These are phyloP conservation scores for Rhodomyrtus tomentosa DNA, from an alignment of 345 rosid species.

Conservation along the genomic window DNA sequence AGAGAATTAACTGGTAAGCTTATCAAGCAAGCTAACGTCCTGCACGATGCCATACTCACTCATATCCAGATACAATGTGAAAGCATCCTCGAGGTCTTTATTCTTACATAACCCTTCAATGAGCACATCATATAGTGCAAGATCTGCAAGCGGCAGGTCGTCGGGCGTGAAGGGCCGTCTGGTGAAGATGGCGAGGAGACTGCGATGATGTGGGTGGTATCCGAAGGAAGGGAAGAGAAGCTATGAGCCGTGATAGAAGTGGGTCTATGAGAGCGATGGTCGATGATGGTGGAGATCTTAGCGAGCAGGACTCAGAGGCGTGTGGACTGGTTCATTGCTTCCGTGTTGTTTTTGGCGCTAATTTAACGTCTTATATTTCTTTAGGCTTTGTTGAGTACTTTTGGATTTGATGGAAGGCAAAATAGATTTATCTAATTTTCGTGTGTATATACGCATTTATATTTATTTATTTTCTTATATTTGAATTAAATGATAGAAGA, in stretches of 20 bases:
- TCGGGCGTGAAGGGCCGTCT: conserved; percentile 28
- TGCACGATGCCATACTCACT: conserved; percentile 36
- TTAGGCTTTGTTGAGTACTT: neutral
- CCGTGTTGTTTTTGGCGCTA: neutral
- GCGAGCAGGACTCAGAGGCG: neutral
- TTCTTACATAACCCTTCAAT: conserved; percentile 50
- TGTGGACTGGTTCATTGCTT: neutral
- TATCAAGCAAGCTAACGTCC: conserved; percentile 42
- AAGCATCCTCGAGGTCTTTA: conserved; percentile 43
- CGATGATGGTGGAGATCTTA: neutral
- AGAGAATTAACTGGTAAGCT: conserved; percentile 47
- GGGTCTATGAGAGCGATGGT: neutral
- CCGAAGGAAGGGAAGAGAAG: conserved; percentile 11
- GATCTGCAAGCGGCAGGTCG: conserved; percentile 32
- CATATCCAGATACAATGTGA: conserved; percentile 50
- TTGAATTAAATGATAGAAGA: neutral
- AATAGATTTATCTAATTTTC: neutral
- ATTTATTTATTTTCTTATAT: neutral
- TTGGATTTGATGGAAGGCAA: neutral
- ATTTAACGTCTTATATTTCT: neutral
- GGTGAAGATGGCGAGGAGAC: conserved; percentile 45
- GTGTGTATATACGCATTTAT: neutral
- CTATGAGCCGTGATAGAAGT: conserved; percentile 26
- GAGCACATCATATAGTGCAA: conserved; percentile 58
- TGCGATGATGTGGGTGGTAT: conserved; percentile 12